Percentiles rank a stretch among this genome's conserved stretches.
These are phyloP conservation scores for Westerdykella aurantiaca DNA, from an alignment of 2,329 filamentous ascomycete species.

Conservation along the genomic window DNA sequence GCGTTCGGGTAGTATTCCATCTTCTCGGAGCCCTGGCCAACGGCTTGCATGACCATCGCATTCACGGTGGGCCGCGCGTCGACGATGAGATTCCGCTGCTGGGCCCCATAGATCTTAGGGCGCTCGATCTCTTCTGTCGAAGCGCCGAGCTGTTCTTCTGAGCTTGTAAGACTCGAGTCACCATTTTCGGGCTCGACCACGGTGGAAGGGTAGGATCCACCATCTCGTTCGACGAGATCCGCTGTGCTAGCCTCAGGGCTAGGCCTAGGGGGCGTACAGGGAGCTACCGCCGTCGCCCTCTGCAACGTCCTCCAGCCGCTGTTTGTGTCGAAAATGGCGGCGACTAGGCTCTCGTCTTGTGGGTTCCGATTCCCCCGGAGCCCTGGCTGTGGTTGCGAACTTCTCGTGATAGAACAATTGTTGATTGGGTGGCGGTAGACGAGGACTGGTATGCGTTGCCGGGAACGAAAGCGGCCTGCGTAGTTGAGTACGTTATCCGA, in stretches of 20 bases:
- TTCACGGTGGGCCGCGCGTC: constrained; percentile 93
- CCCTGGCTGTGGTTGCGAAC: constrained; percentile 85
- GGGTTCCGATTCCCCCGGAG: constrained; percentile 83
- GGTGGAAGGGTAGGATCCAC: constrained; percentile 11
- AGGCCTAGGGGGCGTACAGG: constrained; percentile 12
- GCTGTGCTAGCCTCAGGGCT: constrained; percentile 32
- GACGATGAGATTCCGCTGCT: constrained; percentile 90
- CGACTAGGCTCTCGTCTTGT: constrained; percentile 90
- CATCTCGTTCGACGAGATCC: constrained; percentile 19
- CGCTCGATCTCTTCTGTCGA: constrained; percentile 27
- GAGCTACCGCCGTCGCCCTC: constrained; percentile 7
- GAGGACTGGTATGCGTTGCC: constrained; percentile 78
- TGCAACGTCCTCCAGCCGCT: constrained; percentile 31
- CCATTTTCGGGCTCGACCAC: constrained; percentile 21
- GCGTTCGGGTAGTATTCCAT: constrained; percentile 96
- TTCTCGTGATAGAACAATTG: constrained; percentile 92
- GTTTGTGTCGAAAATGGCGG: constrained; percentile 78
- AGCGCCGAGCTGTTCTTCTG: constrained; percentile 23
- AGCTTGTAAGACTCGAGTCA: constrained; percentile 3
- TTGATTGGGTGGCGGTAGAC: constrained; percentile 96
- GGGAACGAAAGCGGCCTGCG: constrained; percentile 80
- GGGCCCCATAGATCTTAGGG: constrained; percentile 72
- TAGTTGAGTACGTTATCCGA: constrained; percentile 98
- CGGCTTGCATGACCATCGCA: constrained; percentile 87
- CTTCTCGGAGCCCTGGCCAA: constrained; percentile 90